Base-by-base conservation (phyloP, 768 basidiomycete genomes). In the Rhizopogon sp. region DNA sequence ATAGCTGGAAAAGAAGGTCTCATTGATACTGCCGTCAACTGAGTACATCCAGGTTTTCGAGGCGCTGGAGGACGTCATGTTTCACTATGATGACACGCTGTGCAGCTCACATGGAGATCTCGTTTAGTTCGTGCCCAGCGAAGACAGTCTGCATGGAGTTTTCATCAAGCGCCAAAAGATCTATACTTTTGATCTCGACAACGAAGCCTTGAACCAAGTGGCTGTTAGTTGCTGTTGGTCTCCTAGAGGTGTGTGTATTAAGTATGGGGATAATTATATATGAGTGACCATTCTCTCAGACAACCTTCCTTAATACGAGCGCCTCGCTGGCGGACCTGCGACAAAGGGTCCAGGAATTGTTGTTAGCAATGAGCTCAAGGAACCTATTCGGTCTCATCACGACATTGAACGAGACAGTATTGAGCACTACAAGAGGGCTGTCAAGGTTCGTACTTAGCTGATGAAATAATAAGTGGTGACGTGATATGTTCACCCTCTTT, bases 271-370 rank as follows among this genome's bases (percentile, higher is more conserved):
- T 40, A 9, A 14, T 39, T 46, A 29, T 39, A 44, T 39, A 33
- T 33, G n/a, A n/a, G 53, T 56, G 14, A 47, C 16, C 5, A 49
- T 42, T 17, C 0, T 31, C 28, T 45, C 39, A 81, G 84, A 87
- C 90, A 4, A 88, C 95, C 0, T 99, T 91, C 76, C 91, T 94
- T 10, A 96, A 93, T 69, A 96, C 96, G 11, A 97, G 97, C 42
- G 95, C 88, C 16, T 98, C 65, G 76, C 94, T 39, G 97, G 96
- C 62, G 97, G 97, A 31, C 92, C 97, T 13, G 88, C 89, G 9
- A 97, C 96, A 1, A 94, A 98, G 66, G 97, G 97, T 2, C 97
- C 97, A 0, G 97, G 97, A 16, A 85, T 94, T 85, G 95, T 98
- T 33, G 96, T 98, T 54, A 88, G 82, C 72, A 91, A 91, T 60